Evolutionary conservation across 768 basidiomycete species (phyloP), one percentile per base, ranked within the genome.

Genomic region (Myochromella boudieri): DNA sequence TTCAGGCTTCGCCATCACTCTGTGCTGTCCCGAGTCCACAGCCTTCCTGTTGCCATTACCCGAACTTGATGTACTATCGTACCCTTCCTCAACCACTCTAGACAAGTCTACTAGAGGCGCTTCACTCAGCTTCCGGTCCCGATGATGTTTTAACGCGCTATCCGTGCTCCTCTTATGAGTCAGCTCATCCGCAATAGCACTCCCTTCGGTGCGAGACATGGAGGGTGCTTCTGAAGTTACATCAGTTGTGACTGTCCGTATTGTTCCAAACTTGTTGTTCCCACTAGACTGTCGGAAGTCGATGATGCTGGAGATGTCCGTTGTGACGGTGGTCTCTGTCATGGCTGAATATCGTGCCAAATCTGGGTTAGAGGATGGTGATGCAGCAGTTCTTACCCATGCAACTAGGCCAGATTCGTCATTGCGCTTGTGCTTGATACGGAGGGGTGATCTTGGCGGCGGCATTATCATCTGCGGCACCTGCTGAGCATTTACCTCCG

Each of bases 221-320:
- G 85, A 86, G 4, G 84, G 83, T 11, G 71, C 67, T 56, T 88
- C 89, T 31, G 85, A 87, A 15, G 89, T 92, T 49, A 84, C 74
- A 53, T 91, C 89, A 24, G 91, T 92, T 25, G 83, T 89, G 49
- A 84, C 71, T n/a, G 90, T 91, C 57, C 87, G 75, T 51, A 91
- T 81, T 9, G 90, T 92, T 32, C 82, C 87, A 63, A 81, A 91
- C 60, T 80, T 84, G 59, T 78, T 83, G 52, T 71, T 70, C 33
- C 65, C 70, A 46, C 72, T 69, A 25, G 50, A 56, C 21, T 54
- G 55, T 43, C 49, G 44, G 42, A 51, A 65, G 60, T 86, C 84
- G 43, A 86, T 68, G 48, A 86, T 65, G 52, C 84, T 87, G 42
- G 87, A 87, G 59, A 80, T 73, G 21, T 66, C 66, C 20, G 77